Evolutionary conservation across 495 filamentous ascomycete genomes (phyloP), one percentile per base, ranked within the genome.

Genomic region (Chaetomium cochliodes): DNA sequence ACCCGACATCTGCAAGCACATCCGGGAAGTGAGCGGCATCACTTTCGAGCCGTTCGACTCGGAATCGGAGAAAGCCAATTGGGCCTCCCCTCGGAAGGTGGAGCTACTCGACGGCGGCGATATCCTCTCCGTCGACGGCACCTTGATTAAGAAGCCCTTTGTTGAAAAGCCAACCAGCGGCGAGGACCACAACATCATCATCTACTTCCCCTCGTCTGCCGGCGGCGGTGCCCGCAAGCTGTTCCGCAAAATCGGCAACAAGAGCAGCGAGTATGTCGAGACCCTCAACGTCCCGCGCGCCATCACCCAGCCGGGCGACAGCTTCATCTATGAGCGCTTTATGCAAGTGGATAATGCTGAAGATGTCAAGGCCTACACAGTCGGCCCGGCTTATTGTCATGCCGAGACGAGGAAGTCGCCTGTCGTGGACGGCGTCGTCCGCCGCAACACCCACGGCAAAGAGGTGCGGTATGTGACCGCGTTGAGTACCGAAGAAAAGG

Each of bases 91-190:
- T n/a, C 82, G 87, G 65, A 87, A 84, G 68, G 89, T 99, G 5
- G 86, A 91, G 65, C 78, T 98, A 63, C 82, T 92, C 23, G 93
- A 97, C 66, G 88, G 93, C 70, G 90, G 90, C 9, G 91, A 99
- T 67, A 88, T 90, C 13, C 80, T 99, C 59, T 84, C 88, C 23
- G 93, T 98, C 16, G 93, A 98, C 74, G 93, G 92, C 18, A 81
- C 83, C 30, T 70, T 86, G 11, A 83, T 99, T 49, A 88, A 81
- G 65, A 99, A 99, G 69, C 94, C 94, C 0, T 99, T 97, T 74
- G 94, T 99, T 52, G 94, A 99, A 75, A 99, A 99, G 74, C 94
- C 94, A 2, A 90, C 91, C n/a, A 97, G 90, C 74, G 94, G 96
- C 18, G 94, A 99, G 76, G 93, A 99, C 73, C 94, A 99, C 76